Evolutionary conservation across 2,329 filamentous ascomycete species (phyloP).

Genomic region (Colletotrichum acutatum): DNA sequence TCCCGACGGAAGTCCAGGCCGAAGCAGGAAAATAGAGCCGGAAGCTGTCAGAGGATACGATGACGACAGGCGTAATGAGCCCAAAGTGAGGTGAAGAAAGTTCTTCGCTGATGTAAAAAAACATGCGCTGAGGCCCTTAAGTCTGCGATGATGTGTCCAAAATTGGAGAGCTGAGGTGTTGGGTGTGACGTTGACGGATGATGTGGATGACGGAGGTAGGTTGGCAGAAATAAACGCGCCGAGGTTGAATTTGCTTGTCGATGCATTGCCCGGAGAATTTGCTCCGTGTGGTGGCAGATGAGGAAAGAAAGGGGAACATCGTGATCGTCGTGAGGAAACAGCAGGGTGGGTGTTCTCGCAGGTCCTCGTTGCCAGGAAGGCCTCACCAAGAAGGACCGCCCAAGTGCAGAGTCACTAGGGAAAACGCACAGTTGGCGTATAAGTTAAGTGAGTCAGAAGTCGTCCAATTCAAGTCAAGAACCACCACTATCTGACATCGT

Average conservation of each 20-base stretch:
- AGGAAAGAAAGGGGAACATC: not conserved
- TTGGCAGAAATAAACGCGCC: not conserved
- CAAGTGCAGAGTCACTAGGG: not conserved
- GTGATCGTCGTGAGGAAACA: not conserved
- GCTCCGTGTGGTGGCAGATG: no score
- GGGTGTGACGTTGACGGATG: slow-evolving; percentile 4
- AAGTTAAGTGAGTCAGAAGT: not conserved
- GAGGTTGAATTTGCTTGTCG: not conserved
- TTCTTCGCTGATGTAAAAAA: slow-evolving; percentile 32
- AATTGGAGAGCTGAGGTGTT: slow-evolving; percentile 8
- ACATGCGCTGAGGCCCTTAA: slow-evolving; percentile 26
- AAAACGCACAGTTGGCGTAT: not conserved
- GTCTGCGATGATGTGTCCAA: slow-evolving; percentile 30
- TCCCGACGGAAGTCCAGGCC: not conserved
- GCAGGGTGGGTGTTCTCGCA: not conserved
- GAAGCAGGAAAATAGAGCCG: not conserved
- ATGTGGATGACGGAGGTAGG: not conserved
- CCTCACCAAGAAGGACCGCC: not conserved
- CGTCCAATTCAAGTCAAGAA: not conserved
- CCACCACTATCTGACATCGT: not conserved
- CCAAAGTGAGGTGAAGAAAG: not conserved
- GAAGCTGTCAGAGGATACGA: not conserved
- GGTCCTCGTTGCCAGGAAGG: not conserved
- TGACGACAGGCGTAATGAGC: not conserved
- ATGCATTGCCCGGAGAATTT: not conserved